Evolutionary conservation across 495 filamentous ascomycete species (phyloP), one percentile per base, ranked within the genome.

Genomic region (Polyplosphaeria fusca): DNA sequence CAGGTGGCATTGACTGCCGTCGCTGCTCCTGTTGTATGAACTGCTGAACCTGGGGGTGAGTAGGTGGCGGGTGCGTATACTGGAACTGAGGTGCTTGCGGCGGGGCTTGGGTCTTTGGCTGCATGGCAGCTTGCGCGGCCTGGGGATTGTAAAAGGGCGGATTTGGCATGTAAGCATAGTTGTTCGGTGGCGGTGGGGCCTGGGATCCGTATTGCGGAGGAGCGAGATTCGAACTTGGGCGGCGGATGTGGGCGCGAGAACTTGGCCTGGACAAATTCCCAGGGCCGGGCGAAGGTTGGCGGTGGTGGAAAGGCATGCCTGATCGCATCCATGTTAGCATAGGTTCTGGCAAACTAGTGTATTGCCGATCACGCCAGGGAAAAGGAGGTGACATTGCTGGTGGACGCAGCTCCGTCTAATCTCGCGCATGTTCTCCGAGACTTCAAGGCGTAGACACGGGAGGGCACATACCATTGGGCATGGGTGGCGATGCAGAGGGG

Each of bases 401-500:
- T n/a, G n/a, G n/a, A n/a, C n/a, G n/a, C n/a, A n/a, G n/a, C n/a
- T n/a, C n/a, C n/a, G n/a, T n/a, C n/a, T n/a, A n/a, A n/a, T n/a
- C n/a, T n/a, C n/a, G n/a, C n/a, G n/a, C n/a, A n/a, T n/a, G n/a
- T n/a, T n/a, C n/a, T n/a, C n/a, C n/a, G n/a, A n/a, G n/a, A n/a
- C n/a, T n/a, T n/a, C n/a, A n/a, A n/a, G n/a, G n/a, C n/a, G n/a
- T n/a, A n/a, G n/a, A n/a, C n/a, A n/a, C n/a, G n/a, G n/a, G n/a
- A n/a, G n/a, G n/a, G n/a, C n/a, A n/a, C n/a, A 87, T 78, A 40
- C 87, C 88, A 68, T 93, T 94, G 23, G 77, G 79, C 59, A 96
- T 88, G 1, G 94, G 94, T 49, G 94, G 93, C 13, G 94, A 96
- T 3, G 84, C 85, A 41, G 91, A 94, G 18, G 91, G 88, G 19